Evolutionary conservation across 2,329 filamentous ascomycete species (phyloP).

Genomic region (Fusarium buxicola): DNA sequence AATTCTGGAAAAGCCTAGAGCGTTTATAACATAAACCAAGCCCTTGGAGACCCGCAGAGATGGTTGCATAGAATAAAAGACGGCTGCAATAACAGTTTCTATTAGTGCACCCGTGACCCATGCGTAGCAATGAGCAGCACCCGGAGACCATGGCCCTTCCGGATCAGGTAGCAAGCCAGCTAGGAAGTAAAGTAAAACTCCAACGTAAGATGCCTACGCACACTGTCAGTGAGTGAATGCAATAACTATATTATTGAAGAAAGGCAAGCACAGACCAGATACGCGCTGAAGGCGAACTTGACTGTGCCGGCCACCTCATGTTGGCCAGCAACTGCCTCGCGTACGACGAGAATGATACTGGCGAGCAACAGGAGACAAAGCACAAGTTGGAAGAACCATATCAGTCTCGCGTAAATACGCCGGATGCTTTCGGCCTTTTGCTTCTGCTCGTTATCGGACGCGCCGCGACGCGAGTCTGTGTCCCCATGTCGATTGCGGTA

Average conservation of each 20-base stretch:
- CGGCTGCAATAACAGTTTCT: conserved; percentile 52
- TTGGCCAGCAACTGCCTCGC: conserved; percentile 48
- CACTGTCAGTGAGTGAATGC: conserved; percentile 10
- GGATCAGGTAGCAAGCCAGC: conserved; percentile 57
- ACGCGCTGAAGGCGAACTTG: conserved; percentile 56
- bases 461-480: conserved; percentile 36
- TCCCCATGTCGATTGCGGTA: conserved; percentile 49
- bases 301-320: conserved; percentile 41
- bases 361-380: conserved; percentile 50
- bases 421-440: conserved; percentile 43
- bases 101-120: conserved; percentile 52
- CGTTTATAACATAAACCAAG: conserved; percentile 48
- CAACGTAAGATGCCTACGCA: conserved; percentile 53
- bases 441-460: conserved; percentile 46
- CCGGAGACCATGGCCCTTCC: conserved; percentile 58
- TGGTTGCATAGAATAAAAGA: conserved; percentile 48
- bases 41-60: conserved; percentile 45
- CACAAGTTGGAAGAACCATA: conserved; percentile 52
- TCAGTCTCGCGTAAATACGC: conserved; percentile 48
- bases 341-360: conserved; percentile 49
- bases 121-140: conserved; percentile 51
- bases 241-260: background rate
- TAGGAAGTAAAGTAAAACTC: conserved; percentile 56
- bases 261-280: conserved; percentile 47
- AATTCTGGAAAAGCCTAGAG: conserved; percentile 50